Conservation (phyloP, 2,329 filamentous ascomycete genomes). For the Aspergillus sclerotialis region DNA sequence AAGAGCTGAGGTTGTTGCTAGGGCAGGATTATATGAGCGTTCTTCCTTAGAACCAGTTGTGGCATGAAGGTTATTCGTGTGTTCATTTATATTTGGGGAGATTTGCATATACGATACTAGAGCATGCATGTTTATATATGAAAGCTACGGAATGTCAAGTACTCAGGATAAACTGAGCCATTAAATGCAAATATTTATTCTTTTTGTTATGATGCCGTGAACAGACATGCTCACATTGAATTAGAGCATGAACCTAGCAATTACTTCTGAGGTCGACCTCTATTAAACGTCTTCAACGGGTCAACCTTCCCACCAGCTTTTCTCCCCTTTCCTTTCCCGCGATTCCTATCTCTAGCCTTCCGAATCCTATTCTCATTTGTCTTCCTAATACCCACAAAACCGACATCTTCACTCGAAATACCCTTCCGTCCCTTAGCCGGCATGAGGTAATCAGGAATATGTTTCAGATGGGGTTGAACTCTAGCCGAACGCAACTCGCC, state of each 20-base stretch:
- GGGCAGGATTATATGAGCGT: conserved; percentile 9
- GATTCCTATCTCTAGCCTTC: conserved; percentile 42
- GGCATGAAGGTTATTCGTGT: too few species aligned
- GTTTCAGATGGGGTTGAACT: conserved; percentile 82
- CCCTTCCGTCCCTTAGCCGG: conserved; percentile 69
- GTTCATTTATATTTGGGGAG: too few species aligned
- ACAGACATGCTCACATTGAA: too few species aligned
- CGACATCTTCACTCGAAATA: conserved; percentile 58
- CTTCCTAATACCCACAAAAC: conserved; percentile 64
- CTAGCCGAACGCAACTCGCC: conserved; percentile 75
- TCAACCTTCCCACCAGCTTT: conserved; percentile 60
- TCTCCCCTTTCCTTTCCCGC: conserved; percentile 38
- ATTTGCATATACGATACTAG: too few species aligned
- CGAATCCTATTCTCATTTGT: conserved; percentile 44
- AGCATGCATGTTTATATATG: too few species aligned
- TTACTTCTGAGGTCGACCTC: conserved; percentile 28
- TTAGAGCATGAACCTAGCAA: neutral
- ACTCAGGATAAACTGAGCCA: too few species aligned
- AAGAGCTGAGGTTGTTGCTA: conserved; percentile 11
- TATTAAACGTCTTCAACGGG: conserved; percentile 84
- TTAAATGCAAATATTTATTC: too few species aligned
- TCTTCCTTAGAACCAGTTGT: conserved; percentile 2
- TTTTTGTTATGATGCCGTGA: neutral
- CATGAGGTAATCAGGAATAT: conserved; percentile 89
- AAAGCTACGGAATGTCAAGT: neutral